phyloP scores from a whole-genome alignment of 331 rosid genomes.

The Pyrus hybrid region DNA sequence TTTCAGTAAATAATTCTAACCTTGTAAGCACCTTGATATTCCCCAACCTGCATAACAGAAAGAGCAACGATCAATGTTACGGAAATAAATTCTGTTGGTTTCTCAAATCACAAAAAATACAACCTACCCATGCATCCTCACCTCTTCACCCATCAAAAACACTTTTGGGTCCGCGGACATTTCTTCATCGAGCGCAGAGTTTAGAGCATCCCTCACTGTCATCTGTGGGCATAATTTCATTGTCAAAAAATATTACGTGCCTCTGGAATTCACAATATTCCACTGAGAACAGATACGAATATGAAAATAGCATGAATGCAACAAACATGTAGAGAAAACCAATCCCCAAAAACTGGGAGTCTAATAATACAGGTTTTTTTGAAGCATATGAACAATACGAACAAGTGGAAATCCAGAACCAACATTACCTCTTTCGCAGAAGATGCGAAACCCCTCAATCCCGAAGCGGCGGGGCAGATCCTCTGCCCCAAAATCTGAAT shows the following conservation, averaged over 20 bases:
- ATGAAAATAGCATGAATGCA: not conserved
- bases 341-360: not conserved
- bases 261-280: no score
- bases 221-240: conserved; percentile 42
- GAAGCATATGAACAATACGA: not conserved
- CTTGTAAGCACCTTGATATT: conserved; percentile 99
- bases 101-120: not conserved
- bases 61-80: not conserved
- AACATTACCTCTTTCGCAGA: conserved; percentile 60
- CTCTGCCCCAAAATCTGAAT: conserved; percentile 21
- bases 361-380: not conserved
- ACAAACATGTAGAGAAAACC: not conserved
- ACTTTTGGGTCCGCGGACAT: conserved; percentile 98
- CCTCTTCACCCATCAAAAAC: conserved; percentile 98
- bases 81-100: not conserved
- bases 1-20: conserved; percentile 33
- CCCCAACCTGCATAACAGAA: conserved; percentile 70
- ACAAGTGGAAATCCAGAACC: not conserved
- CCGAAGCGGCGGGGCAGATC: conserved; percentile 48
- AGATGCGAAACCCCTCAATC: conserved; percentile 58
- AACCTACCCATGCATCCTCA: conserved; percentile 10
- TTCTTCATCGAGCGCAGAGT: conserved; percentile 96
- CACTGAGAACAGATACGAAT: no score
- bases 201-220: conserved; percentile 81
- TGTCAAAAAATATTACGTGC: not conserved